Evolutionary conservation across 345 rosid species (phyloP).

Genomic region (Stellera chamaejasme): DNA sequence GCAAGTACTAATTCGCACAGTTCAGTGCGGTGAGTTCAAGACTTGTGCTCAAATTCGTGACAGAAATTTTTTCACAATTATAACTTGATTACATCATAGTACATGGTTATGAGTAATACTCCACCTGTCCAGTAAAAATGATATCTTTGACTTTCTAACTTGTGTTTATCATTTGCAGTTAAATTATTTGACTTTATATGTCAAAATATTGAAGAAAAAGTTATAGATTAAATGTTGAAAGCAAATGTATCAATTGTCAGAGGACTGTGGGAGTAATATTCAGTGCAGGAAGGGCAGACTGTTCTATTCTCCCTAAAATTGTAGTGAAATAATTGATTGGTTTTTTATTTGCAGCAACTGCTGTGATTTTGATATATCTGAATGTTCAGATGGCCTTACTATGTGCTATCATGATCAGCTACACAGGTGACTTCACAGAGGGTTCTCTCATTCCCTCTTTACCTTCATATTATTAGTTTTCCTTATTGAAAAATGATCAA

Average conservation of each 20-base stretch:
- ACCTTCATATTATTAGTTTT: constrained; percentile 1
- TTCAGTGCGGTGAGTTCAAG: constrained; percentile 64
- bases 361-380: constrained; percentile 48
- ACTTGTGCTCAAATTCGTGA: neutral
- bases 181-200: too few relatives aligned
- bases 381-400: constrained; percentile 88
- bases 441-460: neutral
- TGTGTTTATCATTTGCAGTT: too few relatives aligned
- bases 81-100: neutral
- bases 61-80: neutral
- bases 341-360: constrained; percentile 51
- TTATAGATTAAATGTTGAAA: too few relatives aligned
- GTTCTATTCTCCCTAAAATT: neutral
- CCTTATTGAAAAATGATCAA: too few relatives aligned
- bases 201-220: too few relatives aligned
- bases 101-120: neutral
- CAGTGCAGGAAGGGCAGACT: neutral
- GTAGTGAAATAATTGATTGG: too few relatives aligned
- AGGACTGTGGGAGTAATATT: too few relatives aligned
- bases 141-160: neutral
- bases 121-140: neutral
- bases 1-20: constrained; percentile 43
- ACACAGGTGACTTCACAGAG: constrained; percentile 39
- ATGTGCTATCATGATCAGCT: constrained; percentile 57
- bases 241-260: too few relatives aligned